Evolutionary conservation across 1,284 basidiomycete species (phyloP).

Genomic region (Cryptococcus sp.): DNA sequence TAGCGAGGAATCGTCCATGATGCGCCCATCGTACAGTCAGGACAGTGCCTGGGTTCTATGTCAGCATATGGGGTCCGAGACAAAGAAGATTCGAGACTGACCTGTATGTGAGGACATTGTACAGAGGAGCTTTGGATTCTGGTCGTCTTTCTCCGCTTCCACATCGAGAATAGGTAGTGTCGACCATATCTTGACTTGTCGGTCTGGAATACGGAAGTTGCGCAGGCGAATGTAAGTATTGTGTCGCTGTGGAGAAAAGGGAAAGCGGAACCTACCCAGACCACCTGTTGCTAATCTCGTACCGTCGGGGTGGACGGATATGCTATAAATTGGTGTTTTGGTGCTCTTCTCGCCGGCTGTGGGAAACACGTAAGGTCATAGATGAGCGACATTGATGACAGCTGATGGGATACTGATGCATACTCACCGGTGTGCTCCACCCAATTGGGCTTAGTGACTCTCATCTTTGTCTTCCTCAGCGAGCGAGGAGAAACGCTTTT

Average conservation of each 20-base stretch:
- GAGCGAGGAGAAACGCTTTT: too few relatives aligned
- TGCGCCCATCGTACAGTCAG: slow-evolving; percentile 95
- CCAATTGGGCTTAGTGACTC: slow-evolving; percentile 53
- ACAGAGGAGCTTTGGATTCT: slow-evolving; percentile 81
- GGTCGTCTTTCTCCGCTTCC: slow-evolving; percentile 69
- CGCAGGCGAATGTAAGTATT: background rate
- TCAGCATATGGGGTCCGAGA: background rate
- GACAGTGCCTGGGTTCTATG: slow-evolving; percentile 65
- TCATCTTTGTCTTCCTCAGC: slow-evolving; percentile 33
- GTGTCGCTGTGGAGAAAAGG: background rate
- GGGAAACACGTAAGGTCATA: background rate
- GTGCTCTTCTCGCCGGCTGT: slow-evolving; percentile 59
- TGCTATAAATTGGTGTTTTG: slow-evolving; percentile 83
- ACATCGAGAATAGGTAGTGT: slow-evolving; percentile 85
- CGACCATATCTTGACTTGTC: slow-evolving; percentile 96
- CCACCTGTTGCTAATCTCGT: slow-evolving; percentile 95
- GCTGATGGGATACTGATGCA: background rate
- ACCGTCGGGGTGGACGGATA: slow-evolving; percentile 93
- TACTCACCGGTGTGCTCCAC: slow-evolving; percentile 47
- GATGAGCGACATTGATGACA: background rate
- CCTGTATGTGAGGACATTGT: slow-evolving; percentile 91
- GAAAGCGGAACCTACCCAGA: slow-evolving; percentile 55
- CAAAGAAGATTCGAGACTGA: slow-evolving; percentile 25
- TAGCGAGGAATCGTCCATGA: slow-evolving; percentile 89
- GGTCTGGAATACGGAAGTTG: slow-evolving; percentile 58